Percentiles rank a stretch among this genome's conserved stretches.
Conservation (phyloP, 2,329 filamentous ascomycete species). For the Fusarium luffae region DNA sequence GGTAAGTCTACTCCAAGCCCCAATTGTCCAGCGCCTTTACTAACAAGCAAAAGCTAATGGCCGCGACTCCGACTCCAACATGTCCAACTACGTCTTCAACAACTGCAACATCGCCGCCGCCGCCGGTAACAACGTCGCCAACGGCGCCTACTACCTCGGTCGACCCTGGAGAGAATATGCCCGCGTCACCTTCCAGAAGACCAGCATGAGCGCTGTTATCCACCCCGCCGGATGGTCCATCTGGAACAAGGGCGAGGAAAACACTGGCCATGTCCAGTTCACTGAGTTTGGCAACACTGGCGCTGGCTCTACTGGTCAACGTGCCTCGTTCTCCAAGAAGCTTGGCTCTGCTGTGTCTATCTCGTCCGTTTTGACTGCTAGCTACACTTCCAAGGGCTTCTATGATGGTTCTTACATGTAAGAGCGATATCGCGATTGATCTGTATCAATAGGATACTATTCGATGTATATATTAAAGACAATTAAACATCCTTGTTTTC, state of each 20-base stretch:
- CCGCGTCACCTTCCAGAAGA: slow-evolving; percentile 61
- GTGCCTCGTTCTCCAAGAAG: slow-evolving; percentile 46
- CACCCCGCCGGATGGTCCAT: slow-evolving; percentile 68
- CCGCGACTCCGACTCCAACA: slow-evolving; percentile 48
- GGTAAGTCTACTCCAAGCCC: slow-evolving; percentile 44
- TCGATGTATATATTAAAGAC: not conserved
- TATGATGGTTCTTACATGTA: slow-evolving; percentile 41
- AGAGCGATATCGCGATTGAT: too few species aligned
- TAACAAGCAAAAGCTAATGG: slow-evolving; percentile 53
- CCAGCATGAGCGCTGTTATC: slow-evolving; percentile 64
- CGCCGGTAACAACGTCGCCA: slow-evolving; percentile 50
- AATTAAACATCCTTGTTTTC: not conserved
- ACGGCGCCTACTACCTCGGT: slow-evolving; percentile 59
- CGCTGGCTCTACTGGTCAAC: slow-evolving; percentile 62
- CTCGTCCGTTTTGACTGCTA: slow-evolving; percentile 40
- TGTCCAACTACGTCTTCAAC: slow-evolving; percentile 61
- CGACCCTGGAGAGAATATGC: slow-evolving; percentile 61
- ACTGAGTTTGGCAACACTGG: slow-evolving; percentile 71
- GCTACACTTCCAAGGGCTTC: slow-evolving; percentile 35
- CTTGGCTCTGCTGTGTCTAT: slow-evolving; percentile 52
- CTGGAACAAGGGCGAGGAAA: slow-evolving; percentile 63
- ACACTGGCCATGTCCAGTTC: slow-evolving; percentile 64
- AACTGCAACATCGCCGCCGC: slow-evolving; percentile 56
- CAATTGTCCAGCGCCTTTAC: accelerated
- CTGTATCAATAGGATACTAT: not conserved